A percentile compares a stretch with the other conserved stretches of the same genome.
Evolutionary conservation across 2,329 filamentous ascomycete species (phyloP).

Genomic region (Exophiala sp.): DNA sequence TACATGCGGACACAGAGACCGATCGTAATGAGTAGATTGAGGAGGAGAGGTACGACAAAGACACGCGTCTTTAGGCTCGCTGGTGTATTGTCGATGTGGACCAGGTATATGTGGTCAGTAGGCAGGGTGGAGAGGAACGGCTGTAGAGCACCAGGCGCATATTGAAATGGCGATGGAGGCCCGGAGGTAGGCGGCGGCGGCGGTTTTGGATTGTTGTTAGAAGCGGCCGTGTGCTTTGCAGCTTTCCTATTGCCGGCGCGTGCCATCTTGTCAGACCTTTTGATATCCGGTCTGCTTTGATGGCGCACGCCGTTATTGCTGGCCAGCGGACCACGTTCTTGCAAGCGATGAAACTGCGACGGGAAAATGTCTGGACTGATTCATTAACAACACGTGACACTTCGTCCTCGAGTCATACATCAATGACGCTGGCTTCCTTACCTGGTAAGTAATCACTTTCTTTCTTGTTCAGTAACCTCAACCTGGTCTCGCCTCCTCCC

Average conservation of each 20-base stretch:
- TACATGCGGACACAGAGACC: conserved; percentile 68
- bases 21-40: conserved; percentile 67
- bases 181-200: conserved; percentile 3
- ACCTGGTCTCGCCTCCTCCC: too few species aligned
- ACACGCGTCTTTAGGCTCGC: conserved; percentile 73
- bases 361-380: not conserved
- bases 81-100: conserved; percentile 73
- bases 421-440: not conserved
- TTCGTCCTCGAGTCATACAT: not conserved
- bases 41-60: conserved; percentile 71
- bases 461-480: too few species aligned
- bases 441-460: too few species aligned
- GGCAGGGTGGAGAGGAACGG: conserved; percentile 64
- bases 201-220: conserved; percentile 2
- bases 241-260: conserved; percentile 16
- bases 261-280: conserved; percentile 15
- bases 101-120: conserved; percentile 71
- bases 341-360: not conserved
- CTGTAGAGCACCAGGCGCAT: conserved; percentile 19
- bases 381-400: not conserved
- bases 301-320: not conserved
- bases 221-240: conserved; percentile 6
- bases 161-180: conserved; percentile 24
- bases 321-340: too few species aligned
- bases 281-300: not conserved